Evolutionary conservation across 139 green algal genomes (phyloP).

Genomic region (Chlamydomonas asymmetrica): DNA sequence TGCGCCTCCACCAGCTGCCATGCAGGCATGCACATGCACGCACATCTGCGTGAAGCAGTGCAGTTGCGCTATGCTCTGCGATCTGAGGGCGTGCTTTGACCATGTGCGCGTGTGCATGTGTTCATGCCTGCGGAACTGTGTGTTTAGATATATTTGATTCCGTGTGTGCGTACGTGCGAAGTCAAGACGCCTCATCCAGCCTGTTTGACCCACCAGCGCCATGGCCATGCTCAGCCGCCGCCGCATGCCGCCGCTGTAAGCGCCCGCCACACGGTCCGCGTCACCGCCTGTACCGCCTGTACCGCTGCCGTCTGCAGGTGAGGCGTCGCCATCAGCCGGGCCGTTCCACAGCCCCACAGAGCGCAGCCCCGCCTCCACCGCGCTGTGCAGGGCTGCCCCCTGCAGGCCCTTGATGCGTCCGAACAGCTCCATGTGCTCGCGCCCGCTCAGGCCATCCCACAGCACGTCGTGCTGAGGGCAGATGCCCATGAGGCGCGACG

Average conservation of each 20-base stretch:
- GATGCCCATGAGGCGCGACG: slow-evolving; percentile 26
- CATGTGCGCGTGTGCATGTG: no score
- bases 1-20: no score
- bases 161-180: no score
- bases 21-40: no score
- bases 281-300: no score
- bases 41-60: no score
- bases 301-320: no score
- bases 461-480: slow-evolving; percentile 82
- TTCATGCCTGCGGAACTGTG: no score
- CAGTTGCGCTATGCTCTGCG: no score
- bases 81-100: no score
- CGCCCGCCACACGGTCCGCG: slow-evolving; percentile 51
- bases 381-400: slow-evolving; percentile 3
- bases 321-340: background rate
- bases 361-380: background rate
- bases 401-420: slow-evolving; percentile 52
- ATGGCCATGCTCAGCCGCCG: slow-evolving; percentile 80
- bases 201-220: slow-evolving; percentile 83
- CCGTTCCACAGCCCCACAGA: slow-evolving; percentile 10
- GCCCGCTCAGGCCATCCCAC: slow-evolving; percentile 72
- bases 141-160: no score
- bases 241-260: slow-evolving; percentile 84
- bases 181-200: no score
- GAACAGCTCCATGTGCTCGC: slow-evolving; percentile 62